Conservation (phyloP, 345 rosid genomes). For the Aethionema arabicum region DNA sequence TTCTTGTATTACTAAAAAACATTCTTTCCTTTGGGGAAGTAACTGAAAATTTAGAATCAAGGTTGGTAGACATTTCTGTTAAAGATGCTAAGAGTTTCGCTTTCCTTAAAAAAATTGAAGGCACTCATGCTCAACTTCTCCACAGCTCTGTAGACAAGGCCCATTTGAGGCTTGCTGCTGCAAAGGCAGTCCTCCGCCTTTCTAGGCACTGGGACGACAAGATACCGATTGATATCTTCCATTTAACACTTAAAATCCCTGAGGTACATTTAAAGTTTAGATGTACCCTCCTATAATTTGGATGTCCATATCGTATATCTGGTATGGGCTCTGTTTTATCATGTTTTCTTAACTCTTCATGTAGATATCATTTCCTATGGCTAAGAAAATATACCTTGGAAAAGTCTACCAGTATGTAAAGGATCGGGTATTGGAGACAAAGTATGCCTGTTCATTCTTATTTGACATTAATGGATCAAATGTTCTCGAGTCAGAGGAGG, state of each 20-base stretch:
- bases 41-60: constrained; percentile 71
- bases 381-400: constrained; percentile 64
- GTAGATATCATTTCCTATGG: constrained; percentile 79
- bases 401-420: constrained; percentile 91
- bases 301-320: constrained; percentile 4
- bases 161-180: constrained; percentile 90
- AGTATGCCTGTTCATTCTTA: constrained; percentile 82
- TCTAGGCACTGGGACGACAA: constrained; percentile 88
- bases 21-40: constrained; percentile 73
- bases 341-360: constrained; percentile 20
- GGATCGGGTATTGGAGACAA: constrained; percentile 82
- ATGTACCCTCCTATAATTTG: constrained; percentile 15
- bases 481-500: constrained; percentile 70
- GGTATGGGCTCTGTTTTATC: constrained; percentile 20
- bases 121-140: constrained; percentile 25
- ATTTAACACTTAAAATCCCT: constrained; percentile 63
- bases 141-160: constrained; percentile 85
- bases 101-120: constrained; percentile 15
- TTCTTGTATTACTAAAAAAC: constrained; percentile 63
- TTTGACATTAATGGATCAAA: constrained; percentile 50
- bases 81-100: constrained; percentile 14
- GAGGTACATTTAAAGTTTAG: constrained; percentile 50
- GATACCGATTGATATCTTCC: constrained; percentile 75
- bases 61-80: constrained; percentile 45
- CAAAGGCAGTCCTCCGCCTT: constrained; percentile 89